Conservation (phyloP, 768 basidiomycete species). For the Kwoniella sp. region DNA sequence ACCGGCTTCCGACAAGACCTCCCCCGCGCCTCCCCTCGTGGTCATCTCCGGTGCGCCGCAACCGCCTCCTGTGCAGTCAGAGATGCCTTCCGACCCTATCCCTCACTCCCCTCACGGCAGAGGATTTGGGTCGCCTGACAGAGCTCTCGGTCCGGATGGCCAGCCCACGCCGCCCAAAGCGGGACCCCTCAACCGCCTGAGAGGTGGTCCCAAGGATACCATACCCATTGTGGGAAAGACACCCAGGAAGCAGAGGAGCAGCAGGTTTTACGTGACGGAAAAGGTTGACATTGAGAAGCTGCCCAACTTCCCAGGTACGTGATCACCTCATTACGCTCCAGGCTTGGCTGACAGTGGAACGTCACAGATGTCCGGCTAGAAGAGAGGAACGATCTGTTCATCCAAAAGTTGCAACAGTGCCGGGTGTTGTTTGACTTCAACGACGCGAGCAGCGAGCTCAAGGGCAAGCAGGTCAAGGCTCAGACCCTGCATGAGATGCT, state of each 20-base stretch:
- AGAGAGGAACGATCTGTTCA: constrained; percentile 84
- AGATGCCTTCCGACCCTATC: constrained; percentile 52
- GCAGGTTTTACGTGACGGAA: constrained; percentile 91
- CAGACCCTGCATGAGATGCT: constrained; percentile 97
- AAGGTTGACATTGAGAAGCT: constrained; percentile 93
- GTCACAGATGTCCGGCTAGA: constrained; percentile 73
- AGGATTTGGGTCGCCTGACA: constrained; percentile 45
- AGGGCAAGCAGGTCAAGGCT: constrained; percentile 97
- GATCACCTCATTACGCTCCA: not conserved
- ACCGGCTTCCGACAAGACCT: constrained; percentile 46
- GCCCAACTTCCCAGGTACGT: constrained; percentile 65
- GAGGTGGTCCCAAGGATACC: constrained; percentile 73
- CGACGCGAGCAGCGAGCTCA: constrained; percentile 89
- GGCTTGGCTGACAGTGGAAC: constrained; percentile 6
- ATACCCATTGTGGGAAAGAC: constrained; percentile 96
- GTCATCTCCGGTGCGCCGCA: constrained; percentile 48
- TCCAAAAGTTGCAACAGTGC: constrained; percentile 93
- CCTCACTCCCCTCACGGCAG: constrained; percentile 50
- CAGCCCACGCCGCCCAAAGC: constrained; percentile 50
- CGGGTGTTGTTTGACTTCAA: constrained; percentile 98
- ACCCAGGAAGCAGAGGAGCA: constrained; percentile 87
- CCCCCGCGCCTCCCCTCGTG: constrained; percentile 51
- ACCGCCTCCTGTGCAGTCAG: constrained; percentile 25
- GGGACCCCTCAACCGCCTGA: constrained; percentile 48
- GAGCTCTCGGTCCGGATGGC: constrained; percentile 39